These are phyloP conservation scores for Lecanosticta acicola DNA, from an alignment of 2,329 filamentous ascomycete genomes.

Conservation along the genomic window DNA sequence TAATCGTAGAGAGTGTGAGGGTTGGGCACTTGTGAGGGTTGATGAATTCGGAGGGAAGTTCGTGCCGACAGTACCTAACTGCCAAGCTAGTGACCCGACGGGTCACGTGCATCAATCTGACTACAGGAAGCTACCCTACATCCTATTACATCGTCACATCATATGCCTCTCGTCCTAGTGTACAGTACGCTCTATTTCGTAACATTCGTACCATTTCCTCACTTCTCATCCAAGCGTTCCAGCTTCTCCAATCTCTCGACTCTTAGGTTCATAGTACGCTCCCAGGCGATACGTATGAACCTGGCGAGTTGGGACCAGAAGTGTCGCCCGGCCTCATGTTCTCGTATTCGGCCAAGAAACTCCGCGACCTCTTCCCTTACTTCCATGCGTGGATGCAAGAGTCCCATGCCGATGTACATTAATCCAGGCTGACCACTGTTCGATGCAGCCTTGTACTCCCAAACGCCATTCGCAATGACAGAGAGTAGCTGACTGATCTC, in stretches of 20 bases:
- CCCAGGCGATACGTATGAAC: constrained; percentile 82
- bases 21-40: too few species aligned
- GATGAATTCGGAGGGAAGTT: too few species aligned
- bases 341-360: constrained; percentile 72
- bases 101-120: too few species aligned
- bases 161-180: not conserved
- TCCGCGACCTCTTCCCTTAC: constrained; percentile 73
- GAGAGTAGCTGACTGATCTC: constrained; percentile 61
- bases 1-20: not conserved
- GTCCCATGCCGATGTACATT: constrained; percentile 62
- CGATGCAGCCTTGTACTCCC: constrained; percentile 21
- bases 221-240: constrained; percentile 3
- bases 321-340: constrained; percentile 85
- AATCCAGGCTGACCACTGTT: constrained; percentile 15
- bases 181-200: not conserved
- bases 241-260: constrained; percentile 17
- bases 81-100: too few species aligned
- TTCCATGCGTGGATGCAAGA: constrained; percentile 82
- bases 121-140: too few species aligned
- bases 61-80: too few species aligned
- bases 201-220: constrained; percentile 2
- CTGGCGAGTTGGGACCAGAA: constrained; percentile 84
- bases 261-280: constrained; percentile 57
- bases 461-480: constrained; percentile 28
- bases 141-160: not conserved